Base-by-base conservation (phyloP, 495 filamentous ascomycete genomes). In the Neurospora sp. region DNA sequence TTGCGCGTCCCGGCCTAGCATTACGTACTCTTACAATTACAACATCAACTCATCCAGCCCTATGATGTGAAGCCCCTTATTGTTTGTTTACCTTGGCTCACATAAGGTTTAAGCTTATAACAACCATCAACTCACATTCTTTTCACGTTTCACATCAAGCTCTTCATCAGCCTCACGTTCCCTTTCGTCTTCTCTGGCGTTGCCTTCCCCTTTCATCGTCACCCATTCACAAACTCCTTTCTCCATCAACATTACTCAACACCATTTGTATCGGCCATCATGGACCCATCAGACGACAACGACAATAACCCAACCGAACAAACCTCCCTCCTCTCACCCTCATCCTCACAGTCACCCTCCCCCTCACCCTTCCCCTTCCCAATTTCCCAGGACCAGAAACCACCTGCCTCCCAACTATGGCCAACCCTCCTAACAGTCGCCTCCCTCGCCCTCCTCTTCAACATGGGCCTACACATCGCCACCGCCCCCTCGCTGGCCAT, bases 401-500 rank as follows among this genome's bases (percentile, higher is more conserved):
- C 1, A 3, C 22, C 1, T 1, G 22, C 2, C 20, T 31, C 20
- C 0, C 8, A 2, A 53, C 45, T 53, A 53, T 61, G 12, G 12
- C 70, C 73, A 5, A 71, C 74, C 22, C 71, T 79, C 44, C 10
- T 76, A 35, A 18, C 73, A 18, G 68, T 68, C 16, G 59, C 73
- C 12, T 40, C 68, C 27, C 70, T 78, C 22, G 16, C 65, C 5
- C 18, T 76, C 39, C 37, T 76, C 14, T 73, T 77, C 35, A 78
- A 83, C 61, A 78, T 84, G 70, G 80, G 81, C 3, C 74, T 75
- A 22, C 77, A 73, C 39, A 59, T 84, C 68, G 68, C 71, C 1
- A 18, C 74, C 8, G 83, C 84, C 0, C 80, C 84, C 0, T 78
- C 82, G 71, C 75, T 78, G 20, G 77, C 79, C 3, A 79, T 85